Conservation (phyloP, 805 yeast species). For the Spencermartinsiella europaea region DNA sequence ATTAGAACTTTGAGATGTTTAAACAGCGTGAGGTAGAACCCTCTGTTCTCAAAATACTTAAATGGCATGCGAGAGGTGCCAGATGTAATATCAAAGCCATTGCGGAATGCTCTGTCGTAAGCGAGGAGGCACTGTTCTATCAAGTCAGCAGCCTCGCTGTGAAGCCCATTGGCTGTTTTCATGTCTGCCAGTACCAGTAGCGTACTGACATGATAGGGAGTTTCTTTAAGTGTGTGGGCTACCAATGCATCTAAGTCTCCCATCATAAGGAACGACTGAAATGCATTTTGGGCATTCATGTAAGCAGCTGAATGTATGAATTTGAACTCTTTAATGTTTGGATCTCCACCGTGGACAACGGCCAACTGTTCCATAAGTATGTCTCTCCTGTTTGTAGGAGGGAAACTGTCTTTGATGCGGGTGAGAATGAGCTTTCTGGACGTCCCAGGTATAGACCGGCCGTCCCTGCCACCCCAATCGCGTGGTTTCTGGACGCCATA, state of each 20-base stretch:
- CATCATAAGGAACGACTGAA: slow-evolving; percentile 59
- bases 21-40: slow-evolving; percentile 67
- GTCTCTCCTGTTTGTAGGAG: slow-evolving; percentile 63
- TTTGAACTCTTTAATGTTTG: slow-evolving; percentile 41
- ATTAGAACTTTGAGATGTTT: slow-evolving; percentile 65
- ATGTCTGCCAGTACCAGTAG: slow-evolving; percentile 75
- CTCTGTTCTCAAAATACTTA: slow-evolving; percentile 68
- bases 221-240: slow-evolving; percentile 43
- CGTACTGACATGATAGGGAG: slow-evolving; percentile 73
- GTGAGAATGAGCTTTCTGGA: slow-evolving; percentile 62
- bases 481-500: slow-evolving; percentile 47
- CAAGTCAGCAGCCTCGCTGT: slow-evolving; percentile 62
- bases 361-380: slow-evolving; percentile 52
- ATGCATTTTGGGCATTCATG: slow-evolving; percentile 34
- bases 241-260: slow-evolving; percentile 74
- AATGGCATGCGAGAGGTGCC: slow-evolving; percentile 65
- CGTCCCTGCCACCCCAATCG: slow-evolving; percentile 84
- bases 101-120: slow-evolving; percentile 68
- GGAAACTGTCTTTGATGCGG: slow-evolving; percentile 73
- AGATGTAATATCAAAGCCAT: slow-evolving; percentile 52
- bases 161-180: slow-evolving; percentile 69
- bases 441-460: slow-evolving; percentile 68
- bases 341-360: neutral
- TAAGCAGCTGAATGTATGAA: slow-evolving; percentile 40
- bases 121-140: slow-evolving; percentile 74